phyloP scores from a whole-genome alignment of 148 eudicot species.

The Polygonum aviculare region DNA sequence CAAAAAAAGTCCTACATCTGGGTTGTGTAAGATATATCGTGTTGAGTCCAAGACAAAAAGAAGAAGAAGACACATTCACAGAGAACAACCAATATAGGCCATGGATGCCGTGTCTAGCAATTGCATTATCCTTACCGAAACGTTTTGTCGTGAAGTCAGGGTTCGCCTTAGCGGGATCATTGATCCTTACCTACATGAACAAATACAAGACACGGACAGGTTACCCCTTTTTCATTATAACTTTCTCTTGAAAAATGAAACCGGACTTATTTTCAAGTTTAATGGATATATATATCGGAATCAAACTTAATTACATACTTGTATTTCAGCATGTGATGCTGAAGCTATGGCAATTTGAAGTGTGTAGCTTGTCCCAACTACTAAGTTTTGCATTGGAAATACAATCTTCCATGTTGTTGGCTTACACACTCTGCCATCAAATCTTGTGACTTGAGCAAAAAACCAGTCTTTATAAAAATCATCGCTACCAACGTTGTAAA shows the following conservation, averaged over 20 bases:
- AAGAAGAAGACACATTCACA: conserved; percentile 23
- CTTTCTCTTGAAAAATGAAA: background rate
- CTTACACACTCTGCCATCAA: conserved; percentile 6
- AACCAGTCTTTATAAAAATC: conserved; percentile 38
- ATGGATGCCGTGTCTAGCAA: conserved; percentile 59
- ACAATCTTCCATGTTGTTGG: conserved; percentile 63
- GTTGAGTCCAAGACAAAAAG: conserved; percentile 33
- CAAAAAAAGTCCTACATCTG: conserved; percentile 26
- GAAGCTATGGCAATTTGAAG: conserved; percentile 67
- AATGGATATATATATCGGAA: background rate
- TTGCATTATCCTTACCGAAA: conserved; percentile 51
- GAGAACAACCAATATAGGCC: conserved; percentile 39
- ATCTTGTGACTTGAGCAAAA: conserved; percentile 40
- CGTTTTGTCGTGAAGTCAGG: conserved; percentile 36
- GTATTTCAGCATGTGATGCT: conserved; percentile 43
- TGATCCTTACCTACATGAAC: conserved; percentile 33
- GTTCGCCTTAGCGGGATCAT: conserved; percentile 15
- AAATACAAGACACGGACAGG: background rate
- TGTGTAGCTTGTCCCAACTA: conserved; percentile 29
- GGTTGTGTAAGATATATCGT: conserved; percentile 36
- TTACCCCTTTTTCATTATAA: background rate
- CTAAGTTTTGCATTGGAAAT: conserved; percentile 30
- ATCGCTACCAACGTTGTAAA: conserved; percentile 24
- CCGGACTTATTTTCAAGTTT: too few relatives aligned
- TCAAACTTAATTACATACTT: conserved; percentile 29